A percentile compares a stretch with the other conserved stretches of the same genome.
These are phyloP conservation scores for Leccinum subrobustum DNA, from an alignment of 1,284 basidiomycete species.

Conservation along the genomic window DNA sequence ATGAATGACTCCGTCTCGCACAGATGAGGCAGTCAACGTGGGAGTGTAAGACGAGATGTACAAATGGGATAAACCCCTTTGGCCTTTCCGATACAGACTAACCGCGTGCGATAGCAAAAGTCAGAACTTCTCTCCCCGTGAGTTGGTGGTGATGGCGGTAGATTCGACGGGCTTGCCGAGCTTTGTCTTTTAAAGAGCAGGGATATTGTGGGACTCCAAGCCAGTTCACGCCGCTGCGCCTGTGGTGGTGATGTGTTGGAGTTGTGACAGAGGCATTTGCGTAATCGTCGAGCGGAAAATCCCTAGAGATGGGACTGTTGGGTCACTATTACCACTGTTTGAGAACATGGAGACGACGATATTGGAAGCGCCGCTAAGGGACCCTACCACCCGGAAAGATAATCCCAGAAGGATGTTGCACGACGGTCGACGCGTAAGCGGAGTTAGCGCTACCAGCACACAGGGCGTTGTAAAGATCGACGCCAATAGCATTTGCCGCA, in stretches of 20 bases:
- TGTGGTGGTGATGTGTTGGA: constrained; percentile 32
- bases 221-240: constrained; percentile 45
- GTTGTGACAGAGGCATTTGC: constrained; percentile 30
- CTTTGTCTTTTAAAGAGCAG: constrained; percentile 54
- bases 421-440: constrained; percentile 53
- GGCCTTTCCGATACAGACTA: too few species aligned
- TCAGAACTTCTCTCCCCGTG: constrained; percentile 5
- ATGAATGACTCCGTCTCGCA: too few species aligned
- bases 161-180: constrained; percentile 40
- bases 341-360: constrained; percentile 71
- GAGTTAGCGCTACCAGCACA: constrained; percentile 42
- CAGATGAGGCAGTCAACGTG: too few species aligned
- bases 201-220: constrained; percentile 43
- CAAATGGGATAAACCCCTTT: too few species aligned
- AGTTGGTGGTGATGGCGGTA: constrained; percentile 56
- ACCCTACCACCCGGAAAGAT: constrained; percentile 77
- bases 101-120: too few species aligned
- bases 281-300: constrained; percentile 45
- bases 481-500: constrained; percentile 59
- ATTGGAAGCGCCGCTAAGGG: constrained; percentile 62
- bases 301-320: constrained; percentile 57
- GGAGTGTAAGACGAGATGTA: too few species aligned
- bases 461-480: constrained; percentile 55
- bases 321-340: constrained; percentile 52
- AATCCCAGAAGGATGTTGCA: constrained; percentile 59